A percentile compares a stretch with the other conserved stretches of the same genome.
Conservation (phyloP, 164 flowering plant species). For the Vitis riparia region DNA sequence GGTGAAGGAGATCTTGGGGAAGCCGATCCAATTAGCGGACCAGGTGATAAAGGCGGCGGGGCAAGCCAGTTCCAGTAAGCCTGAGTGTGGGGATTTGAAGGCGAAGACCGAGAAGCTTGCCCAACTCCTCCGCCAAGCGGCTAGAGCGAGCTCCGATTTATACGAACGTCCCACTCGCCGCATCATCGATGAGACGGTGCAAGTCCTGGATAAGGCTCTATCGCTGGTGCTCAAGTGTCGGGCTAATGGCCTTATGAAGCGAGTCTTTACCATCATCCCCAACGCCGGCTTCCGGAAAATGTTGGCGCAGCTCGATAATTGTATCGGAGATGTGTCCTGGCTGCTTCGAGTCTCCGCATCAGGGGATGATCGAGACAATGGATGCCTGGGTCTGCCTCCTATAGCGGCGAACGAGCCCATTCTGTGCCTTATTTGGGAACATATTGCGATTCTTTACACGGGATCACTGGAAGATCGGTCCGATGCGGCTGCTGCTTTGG, state of each 20-base stretch:
- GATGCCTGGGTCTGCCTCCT: constrained; percentile 44
- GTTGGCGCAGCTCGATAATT: constrained; percentile 50
- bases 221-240: constrained; percentile 44
- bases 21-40: constrained; percentile 44
- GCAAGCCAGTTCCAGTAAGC: constrained; percentile 33
- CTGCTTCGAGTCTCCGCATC: constrained; percentile 45
- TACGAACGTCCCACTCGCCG: constrained; percentile 48
- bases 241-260: constrained; percentile 43
- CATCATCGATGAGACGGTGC: constrained; percentile 38
- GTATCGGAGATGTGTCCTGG: constrained; percentile 68
- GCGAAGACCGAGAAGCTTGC: constrained; percentile 44
- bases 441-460: constrained; percentile 39
- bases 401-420: constrained; percentile 55
- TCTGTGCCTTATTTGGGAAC: constrained; percentile 47
- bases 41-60: constrained; percentile 39
- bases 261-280: constrained; percentile 58
- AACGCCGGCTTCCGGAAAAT: constrained; percentile 57
- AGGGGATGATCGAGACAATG: constrained; percentile 28
- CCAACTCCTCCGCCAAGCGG: constrained; percentile 39
- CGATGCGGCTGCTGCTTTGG: constrained; percentile 59
- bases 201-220: constrained; percentile 34
- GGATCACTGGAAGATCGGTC: constrained; percentile 45
- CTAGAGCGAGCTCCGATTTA: constrained; percentile 41
- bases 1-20: constrained; percentile 39
- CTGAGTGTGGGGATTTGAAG: constrained; percentile 37